Conservation (phyloP, 768 basidiomycete genomes). For the Udeniomyces megalosporus region DNA sequence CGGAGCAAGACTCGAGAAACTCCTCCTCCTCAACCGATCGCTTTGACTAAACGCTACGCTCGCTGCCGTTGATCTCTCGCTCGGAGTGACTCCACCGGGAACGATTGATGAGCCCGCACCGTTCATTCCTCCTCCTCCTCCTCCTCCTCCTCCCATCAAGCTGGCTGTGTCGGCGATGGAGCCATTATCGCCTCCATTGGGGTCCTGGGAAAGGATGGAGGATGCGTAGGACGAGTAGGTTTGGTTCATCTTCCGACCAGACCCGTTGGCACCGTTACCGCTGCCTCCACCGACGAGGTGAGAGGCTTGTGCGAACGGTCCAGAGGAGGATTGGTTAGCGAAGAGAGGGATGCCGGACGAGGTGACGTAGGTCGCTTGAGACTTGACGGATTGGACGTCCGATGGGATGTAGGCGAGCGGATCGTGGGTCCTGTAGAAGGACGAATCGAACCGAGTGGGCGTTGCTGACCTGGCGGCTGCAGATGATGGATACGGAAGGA, state of each 20-base stretch:
- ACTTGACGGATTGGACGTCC: constrained; percentile 86
- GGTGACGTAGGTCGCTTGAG: constrained; percentile 67
- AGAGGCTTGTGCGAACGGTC: constrained; percentile 36
- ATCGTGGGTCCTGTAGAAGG: constrained; percentile 91
- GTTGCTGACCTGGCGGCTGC: constrained; percentile 61
- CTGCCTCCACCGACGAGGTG: constrained; percentile 33
- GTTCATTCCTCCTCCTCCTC: no score
- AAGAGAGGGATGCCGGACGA: constrained; percentile 83
- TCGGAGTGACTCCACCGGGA: constrained; percentile 1
- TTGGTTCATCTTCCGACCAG: constrained; percentile 10
- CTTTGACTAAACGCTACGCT: constrained; percentile 78
- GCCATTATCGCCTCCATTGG: constrained; percentile 32
- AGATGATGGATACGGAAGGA: background rate
- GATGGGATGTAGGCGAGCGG: constrained; percentile 85
- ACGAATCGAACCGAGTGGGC: constrained; percentile 84
- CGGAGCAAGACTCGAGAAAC: constrained; percentile 20
- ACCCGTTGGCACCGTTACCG: background rate
- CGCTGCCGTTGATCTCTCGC: constrained; percentile 23
- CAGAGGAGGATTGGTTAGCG: constrained; percentile 30
- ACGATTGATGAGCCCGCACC: background rate
- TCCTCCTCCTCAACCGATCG: constrained; percentile 47
- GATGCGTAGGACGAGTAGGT: constrained; percentile 14
- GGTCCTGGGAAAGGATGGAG: constrained; percentile 79
- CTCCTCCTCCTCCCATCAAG: constrained; percentile 36
- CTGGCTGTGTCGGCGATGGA: constrained; percentile 43